Conservation (phyloP, 2,329 filamentous ascomycete genomes). For the Talaromyces sp. region DNA sequence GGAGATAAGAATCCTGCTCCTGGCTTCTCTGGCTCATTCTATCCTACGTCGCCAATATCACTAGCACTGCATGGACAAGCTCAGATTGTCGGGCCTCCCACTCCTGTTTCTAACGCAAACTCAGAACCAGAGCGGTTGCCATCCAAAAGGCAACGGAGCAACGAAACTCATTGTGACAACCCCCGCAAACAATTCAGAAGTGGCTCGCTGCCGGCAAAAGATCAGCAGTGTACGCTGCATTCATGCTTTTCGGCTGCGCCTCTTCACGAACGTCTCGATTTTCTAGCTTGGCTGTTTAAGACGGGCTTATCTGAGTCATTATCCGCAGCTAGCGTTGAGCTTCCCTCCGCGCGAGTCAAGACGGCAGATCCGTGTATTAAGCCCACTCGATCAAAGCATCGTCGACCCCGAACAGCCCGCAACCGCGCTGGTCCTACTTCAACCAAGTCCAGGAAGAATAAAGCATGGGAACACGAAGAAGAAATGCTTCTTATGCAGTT, state of each 20-base stretch:
- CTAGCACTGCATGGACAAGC: background rate
- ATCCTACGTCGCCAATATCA: background rate
- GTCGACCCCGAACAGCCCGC: background rate
- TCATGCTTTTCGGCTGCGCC: background rate
- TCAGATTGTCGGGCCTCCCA: too few species aligned
- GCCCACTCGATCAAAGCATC: background rate
- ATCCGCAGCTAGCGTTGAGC: background rate
- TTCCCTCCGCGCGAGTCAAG: background rate
- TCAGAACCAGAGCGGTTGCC: background rate
- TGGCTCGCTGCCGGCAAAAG: background rate
- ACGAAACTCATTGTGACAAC: background rate
- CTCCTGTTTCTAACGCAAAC: too few species aligned
- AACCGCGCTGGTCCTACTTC: background rate
- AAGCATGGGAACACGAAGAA: background rate
- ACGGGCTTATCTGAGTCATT: background rate
- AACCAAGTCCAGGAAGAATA: background rate
- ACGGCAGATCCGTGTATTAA: background rate
- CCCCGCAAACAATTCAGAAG: background rate
- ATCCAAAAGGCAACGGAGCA: background rate
- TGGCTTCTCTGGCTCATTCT: background rate
- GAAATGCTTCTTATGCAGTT: background rate
- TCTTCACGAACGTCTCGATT: background rate
- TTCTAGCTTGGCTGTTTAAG: background rate
- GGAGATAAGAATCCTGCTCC: background rate
- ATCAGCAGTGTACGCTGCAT: background rate